phyloP scores from a whole-genome alignment of 1,284 basidiomycete species.

The Ustilago hordei region DNA sequence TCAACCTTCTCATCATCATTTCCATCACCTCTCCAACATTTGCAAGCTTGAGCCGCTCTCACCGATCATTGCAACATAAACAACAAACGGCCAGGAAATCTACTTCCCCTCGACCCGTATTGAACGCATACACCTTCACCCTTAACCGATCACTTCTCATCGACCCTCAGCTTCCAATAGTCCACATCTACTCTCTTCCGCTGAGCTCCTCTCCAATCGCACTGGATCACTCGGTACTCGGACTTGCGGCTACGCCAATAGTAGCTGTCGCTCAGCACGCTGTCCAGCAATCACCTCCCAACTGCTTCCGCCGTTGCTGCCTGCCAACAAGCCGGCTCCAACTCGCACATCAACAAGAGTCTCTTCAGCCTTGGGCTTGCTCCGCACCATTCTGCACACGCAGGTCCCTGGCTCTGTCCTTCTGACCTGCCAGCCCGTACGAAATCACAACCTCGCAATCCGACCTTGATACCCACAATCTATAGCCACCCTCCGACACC shows the following conservation, averaged over 20 bases:
- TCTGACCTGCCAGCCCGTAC: neutral
- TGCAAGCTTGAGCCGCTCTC: neutral
- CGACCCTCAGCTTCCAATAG: neutral
- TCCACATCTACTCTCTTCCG: neutral
- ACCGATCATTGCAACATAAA: no score
- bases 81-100: no score
- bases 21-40: neutral
- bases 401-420: conserved; percentile 19
- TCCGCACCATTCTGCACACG: conserved; percentile 50
- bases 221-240: neutral
- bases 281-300: neutral
- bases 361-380: conserved; percentile 14
- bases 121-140: neutral
- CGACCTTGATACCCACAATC: neutral
- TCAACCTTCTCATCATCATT: neutral
- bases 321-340: conserved; percentile 29
- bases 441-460: neutral
- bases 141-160: neutral
- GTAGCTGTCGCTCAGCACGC: neutral
- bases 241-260: neutral
- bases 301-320: neutral
- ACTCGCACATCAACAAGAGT: neutral
- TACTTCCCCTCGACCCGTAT: neutral
- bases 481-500: neutral
- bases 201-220: no score